These are phyloP conservation scores for Xanthoconium separans DNA, from an alignment of 1,284 basidiomycete genomes.

Conservation along the genomic window DNA sequence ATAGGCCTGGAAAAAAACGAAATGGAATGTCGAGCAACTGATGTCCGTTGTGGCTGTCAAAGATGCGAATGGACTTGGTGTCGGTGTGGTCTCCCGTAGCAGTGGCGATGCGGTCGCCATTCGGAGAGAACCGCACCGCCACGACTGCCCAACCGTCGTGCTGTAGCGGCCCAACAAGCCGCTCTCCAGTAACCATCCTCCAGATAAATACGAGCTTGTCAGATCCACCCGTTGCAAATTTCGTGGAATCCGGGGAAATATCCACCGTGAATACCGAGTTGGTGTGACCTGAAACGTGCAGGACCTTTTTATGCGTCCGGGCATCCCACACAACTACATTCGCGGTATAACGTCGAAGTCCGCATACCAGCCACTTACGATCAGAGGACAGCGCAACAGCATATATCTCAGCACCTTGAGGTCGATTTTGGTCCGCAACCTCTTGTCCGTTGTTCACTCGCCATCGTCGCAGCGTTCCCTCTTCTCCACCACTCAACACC, in stretches of 20 bases:
- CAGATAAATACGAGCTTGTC: neutral
- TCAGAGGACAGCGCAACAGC: constrained; percentile 1
- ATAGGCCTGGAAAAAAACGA: too few relatives aligned
- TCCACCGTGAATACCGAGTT: neutral
- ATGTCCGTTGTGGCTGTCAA: neutral
- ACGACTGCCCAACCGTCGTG: neutral
- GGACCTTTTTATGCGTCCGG: neutral
- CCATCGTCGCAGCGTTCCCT: constrained; percentile 2
- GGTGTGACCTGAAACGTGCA: neutral
- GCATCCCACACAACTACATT: neutral
- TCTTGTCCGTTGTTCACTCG: neutral
- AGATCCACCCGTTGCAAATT: neutral
- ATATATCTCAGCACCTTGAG: neutral
- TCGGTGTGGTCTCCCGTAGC: neutral
- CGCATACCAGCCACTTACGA: constrained; percentile 6
- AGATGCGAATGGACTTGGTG: neutral
- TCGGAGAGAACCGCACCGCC: neutral
- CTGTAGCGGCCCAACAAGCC: neutral
- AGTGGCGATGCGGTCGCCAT: neutral
- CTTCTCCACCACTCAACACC: neutral
- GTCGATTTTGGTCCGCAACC: neutral
- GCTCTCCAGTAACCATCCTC: neutral
- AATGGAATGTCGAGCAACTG: neutral
- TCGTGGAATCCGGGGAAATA: constrained; percentile 1
- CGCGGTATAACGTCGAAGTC: neutral